Base-by-base conservation (phyloP, 495 filamentous ascomycete species). In the Hyphodiscus hymeniophilus region DNA sequence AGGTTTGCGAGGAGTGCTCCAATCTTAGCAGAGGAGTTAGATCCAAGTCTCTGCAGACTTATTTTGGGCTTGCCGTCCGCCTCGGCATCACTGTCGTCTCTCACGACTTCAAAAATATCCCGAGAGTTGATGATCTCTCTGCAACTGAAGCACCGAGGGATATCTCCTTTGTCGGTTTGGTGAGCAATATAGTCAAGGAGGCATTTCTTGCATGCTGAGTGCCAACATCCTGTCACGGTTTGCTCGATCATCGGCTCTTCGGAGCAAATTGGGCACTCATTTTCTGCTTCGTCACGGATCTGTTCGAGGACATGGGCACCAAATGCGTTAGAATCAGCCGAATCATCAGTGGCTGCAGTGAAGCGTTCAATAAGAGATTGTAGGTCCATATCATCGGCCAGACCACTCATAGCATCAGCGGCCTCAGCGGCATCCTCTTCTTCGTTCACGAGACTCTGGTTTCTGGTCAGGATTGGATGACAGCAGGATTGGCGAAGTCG, bases 341-440 rank as follows among this genome's bases (percentile, higher is more conserved):
- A 75, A 30, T 79, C 76, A 42, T 84, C 79, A 0, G 79, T 82
- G 0, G 77, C 72, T 1, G 77, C 71, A 0, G 81, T 85, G 66
- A 97, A 98, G 15, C 82, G 80, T 50, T 85, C 75, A 38, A 98
- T 89, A 4, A 98, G 66, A 38, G 82, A 75, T 46, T 87, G 79
- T 8, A 98, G 75, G 55, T 98, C 92, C 90, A 97, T 97, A 54
- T 98, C 94, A 61, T 98, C 92, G 11, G 84, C 85, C 1, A 97
- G 72, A 0, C 85, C 91, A 38, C 79, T 87, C 0, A 77, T 75
- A 22, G 80, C 78, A 56, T 96, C 87, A 0, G 84, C 81, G n/a
- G 81, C 81, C 2, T 82, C 81, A 7, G 81, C 84, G 0, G 86
- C 89, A 50, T 84, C 83, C 57, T 90, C 84, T 61, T 97, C 92